Percentiles rank a stretch among this genome's conserved stretches.
Conservation (phyloP, 2,329 filamentous ascomycete species). For the Fusarium redolens region DNA sequence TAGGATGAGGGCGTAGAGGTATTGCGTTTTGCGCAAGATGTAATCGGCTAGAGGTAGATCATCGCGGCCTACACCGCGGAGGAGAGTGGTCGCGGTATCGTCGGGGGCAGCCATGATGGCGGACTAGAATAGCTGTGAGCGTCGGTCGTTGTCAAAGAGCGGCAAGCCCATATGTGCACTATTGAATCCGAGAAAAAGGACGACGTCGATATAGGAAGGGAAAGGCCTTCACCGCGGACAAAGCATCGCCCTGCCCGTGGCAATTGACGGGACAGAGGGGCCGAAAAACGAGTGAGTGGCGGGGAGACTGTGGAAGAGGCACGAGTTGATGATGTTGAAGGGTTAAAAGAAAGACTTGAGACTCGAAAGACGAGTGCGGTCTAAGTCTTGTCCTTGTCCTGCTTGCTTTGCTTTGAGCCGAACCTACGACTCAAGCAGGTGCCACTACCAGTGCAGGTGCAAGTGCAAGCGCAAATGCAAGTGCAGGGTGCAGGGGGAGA, state of each 20-base stretch:
- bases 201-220: slow-evolving; percentile 33
- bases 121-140: slow-evolving; percentile 45
- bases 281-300: slow-evolving; percentile 43
- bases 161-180: slow-evolving; percentile 39
- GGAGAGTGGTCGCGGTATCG: slow-evolving; percentile 46
- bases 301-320: slow-evolving; percentile 38
- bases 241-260: slow-evolving; percentile 53
- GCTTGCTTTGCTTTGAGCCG: slow-evolving; percentile 34
- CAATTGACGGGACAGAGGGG: slow-evolving; percentile 48
- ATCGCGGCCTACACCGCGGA: slow-evolving; percentile 40
- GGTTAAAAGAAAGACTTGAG: slow-evolving; percentile 44
- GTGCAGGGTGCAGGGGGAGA: slow-evolving; percentile 34
- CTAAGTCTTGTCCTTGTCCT: slow-evolving; percentile 40
- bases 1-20: slow-evolving; percentile 64
- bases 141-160: slow-evolving; percentile 39
- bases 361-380: slow-evolving; percentile 45
- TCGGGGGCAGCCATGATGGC: slow-evolving; percentile 51
- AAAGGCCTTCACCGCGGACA: slow-evolving; percentile 50
- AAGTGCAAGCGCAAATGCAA: slow-evolving; percentile 30
- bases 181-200: slow-evolving; percentile 24
- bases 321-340: slow-evolving; percentile 43
- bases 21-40: slow-evolving; percentile 60
- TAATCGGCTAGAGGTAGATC: slow-evolving; percentile 52
- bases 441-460: slow-evolving; percentile 36
- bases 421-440: slow-evolving; percentile 42